These are phyloP conservation scores for Carex littledalei DNA, from an alignment of 176 grass and related monocot species.

Conservation along the genomic window DNA sequence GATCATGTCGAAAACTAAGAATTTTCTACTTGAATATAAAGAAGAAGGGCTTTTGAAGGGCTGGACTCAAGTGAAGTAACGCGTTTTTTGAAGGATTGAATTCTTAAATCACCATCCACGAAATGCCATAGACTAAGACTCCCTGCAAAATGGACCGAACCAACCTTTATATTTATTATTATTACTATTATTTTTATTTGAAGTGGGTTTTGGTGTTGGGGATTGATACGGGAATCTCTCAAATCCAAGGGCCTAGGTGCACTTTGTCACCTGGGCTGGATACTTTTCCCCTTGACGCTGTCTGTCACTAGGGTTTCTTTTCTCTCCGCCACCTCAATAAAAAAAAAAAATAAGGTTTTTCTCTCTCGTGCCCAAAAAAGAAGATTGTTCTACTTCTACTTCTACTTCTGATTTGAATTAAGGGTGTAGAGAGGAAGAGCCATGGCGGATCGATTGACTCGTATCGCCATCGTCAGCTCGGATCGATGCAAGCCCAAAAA, in stretches of 20 bases:
- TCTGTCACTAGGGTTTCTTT: constrained; percentile 19
- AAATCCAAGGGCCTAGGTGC: neutral
- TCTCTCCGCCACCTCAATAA: neutral
- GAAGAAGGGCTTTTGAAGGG: too few relatives aligned
- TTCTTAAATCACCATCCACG: too few relatives aligned
- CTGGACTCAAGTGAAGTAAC: too few relatives aligned
- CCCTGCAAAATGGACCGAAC: too few relatives aligned
- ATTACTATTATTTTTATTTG: too few relatives aligned
- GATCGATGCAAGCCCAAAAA: constrained; percentile 82
- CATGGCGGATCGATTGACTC: constrained; percentile 54
- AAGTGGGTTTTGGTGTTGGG: neutral
- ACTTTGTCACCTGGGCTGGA: neutral
- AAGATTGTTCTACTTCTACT: neutral
- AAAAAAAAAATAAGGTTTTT: neutral
- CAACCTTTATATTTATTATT: too few relatives aligned
- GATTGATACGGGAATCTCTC: neutral
- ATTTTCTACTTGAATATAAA: too few relatives aligned
- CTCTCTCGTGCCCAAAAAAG: neutral
- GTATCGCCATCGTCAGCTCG: constrained; percentile 67
- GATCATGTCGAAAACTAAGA: too few relatives aligned
- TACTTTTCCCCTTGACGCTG: neutral
- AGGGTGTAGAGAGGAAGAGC: neutral
- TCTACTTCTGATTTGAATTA: neutral
- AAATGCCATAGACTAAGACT: too few relatives aligned
- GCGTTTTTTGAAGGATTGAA: too few relatives aligned